Conservation (phyloP, 805 yeast species). For the Barnettozyma vustinii region DNA sequence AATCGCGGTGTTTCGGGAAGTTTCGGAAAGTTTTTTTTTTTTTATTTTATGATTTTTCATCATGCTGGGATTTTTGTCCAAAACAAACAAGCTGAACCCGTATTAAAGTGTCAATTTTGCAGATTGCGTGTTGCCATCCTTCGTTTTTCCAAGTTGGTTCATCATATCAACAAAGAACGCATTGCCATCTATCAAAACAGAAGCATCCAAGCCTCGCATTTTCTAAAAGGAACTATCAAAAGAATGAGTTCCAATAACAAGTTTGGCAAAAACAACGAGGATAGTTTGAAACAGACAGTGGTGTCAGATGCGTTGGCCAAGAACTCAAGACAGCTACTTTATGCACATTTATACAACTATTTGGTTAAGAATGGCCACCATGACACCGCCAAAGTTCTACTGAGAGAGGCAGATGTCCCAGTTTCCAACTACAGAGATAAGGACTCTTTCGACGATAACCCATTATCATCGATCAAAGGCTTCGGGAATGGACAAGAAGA, state of each 20-base stretch:
- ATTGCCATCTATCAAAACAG: too few relatives aligned
- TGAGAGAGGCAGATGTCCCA: slow-evolving; percentile 42
- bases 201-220: too few relatives aligned
- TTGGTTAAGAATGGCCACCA: slow-evolving; percentile 40
- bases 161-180: too few relatives aligned
- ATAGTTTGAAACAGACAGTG: slow-evolving; percentile 14
- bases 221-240: too few relatives aligned
- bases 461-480: slow-evolving; percentile 7
- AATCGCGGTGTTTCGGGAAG: too few relatives aligned
- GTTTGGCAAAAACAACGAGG: slow-evolving; percentile 7
- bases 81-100: too few relatives aligned
- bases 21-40: too few relatives aligned
- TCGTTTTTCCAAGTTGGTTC: too few relatives aligned
- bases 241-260: background rate
- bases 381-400: slow-evolving; percentile 45
- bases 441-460: slow-evolving; percentile 1
- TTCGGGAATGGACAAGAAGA: slow-evolving; percentile 10
- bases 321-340: slow-evolving; percentile 43
- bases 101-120: background rate
- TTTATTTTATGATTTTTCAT: too few relatives aligned
- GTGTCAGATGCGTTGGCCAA: slow-evolving; percentile 42
- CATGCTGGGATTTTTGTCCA: background rate
- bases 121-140: background rate
- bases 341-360: slow-evolving; percentile 50
- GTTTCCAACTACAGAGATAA: slow-evolving; percentile 18